phyloP scores from a whole-genome alignment of 805 yeast genomes.

The Wickerhamomyces silvicola region DNA sequence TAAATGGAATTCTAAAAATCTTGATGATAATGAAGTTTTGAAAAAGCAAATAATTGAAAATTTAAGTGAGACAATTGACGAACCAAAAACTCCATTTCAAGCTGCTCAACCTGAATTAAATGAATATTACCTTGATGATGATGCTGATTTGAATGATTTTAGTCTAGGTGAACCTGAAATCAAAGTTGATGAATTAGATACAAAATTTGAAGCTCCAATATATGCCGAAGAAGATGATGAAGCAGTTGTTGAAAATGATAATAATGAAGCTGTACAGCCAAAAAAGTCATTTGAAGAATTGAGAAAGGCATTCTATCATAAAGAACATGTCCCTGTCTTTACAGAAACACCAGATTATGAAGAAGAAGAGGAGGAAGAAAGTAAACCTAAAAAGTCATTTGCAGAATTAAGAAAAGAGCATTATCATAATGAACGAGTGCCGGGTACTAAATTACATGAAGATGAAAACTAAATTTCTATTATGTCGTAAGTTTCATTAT shows the following conservation, averaged over 20 bases:
- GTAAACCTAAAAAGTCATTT: slow-evolving; percentile 42
- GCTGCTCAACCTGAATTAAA: slow-evolving; percentile 73
- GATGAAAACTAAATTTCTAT: slow-evolving; percentile 4
- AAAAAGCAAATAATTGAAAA: slow-evolving; percentile 54
- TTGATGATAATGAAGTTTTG: slow-evolving; percentile 52
- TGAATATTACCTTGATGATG: slow-evolving; percentile 74
- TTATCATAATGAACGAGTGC: slow-evolving; percentile 15
- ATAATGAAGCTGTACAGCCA: slow-evolving; percentile 1
- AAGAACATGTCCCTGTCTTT: slow-evolving; percentile 32
- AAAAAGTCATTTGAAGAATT: slow-evolving; percentile 57
- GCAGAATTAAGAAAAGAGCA: slow-evolving; percentile 21
- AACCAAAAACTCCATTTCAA: slow-evolving; percentile 93
- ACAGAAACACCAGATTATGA: slow-evolving; percentile 14
- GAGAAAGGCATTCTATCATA: slow-evolving; percentile 76
- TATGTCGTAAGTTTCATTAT: neutral
- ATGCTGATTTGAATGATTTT: slow-evolving; percentile 44
- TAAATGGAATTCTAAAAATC: slow-evolving; percentile 81
- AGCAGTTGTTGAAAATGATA: slow-evolving; percentile 29
- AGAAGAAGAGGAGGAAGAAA: slow-evolving; percentile 11
- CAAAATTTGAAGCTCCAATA: slow-evolving; percentile 18
- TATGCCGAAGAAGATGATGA: slow-evolving; percentile 29
- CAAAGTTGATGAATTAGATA: slow-evolving; percentile 26
- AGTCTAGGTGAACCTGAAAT: slow-evolving; percentile 52
- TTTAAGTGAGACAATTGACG: slow-evolving; percentile 62
- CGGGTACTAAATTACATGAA: slow-evolving; percentile 3